Base-by-base conservation (phyloP, 805 yeast species). In the Yarrowia sp. region DNA sequence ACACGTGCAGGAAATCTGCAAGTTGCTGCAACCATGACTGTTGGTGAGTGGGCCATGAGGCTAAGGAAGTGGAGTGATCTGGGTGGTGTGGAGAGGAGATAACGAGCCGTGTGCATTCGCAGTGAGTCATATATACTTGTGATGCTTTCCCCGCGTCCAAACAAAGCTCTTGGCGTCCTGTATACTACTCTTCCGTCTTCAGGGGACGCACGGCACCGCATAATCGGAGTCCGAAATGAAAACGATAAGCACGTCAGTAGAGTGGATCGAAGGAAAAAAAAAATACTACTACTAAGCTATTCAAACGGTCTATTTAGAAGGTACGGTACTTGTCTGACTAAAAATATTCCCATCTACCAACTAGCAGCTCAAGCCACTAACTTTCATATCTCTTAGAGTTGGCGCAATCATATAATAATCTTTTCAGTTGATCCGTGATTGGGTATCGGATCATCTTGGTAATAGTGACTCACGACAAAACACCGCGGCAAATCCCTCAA, bases 21-120 rank as follows among this genome's bases (percentile, higher is more conserved):
- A 8, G 9, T 39, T 31, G 47, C 61, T 55, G 61, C 61, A 55
- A 55, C 47, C 61, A 55, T 55, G 61, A 55, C 61, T 18, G 42
- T 11, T 17, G 33, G 17, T 8, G 8, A 1, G 9, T 8, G 15
- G 6, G 2, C 4, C n/a, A 36, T 9, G 39, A 5, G 17, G 22
- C 55, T 48, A 33, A 17, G 50, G 13, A 1, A 3, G 3, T 3
- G 2, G 14, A 32, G 11, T 48, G 55, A 48, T 48, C 55, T 15
- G 15, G 17, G 7, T 1, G 8, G 11, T 1, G 8, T 6, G 1
- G 1, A 8, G 42, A 0, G 1, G 13, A 22, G 55, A n/a, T 1
- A 13, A 33, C 18, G 42, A 13, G 58, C 43, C 43, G 18, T n/a
- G n/a, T 9, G 9, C 2, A n/a, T 1, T 36, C 17, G 1, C 2